These are phyloP conservation scores for Saturnispora silvae DNA, from an alignment of 805 yeast genomes.

Conservation along the genomic window DNA sequence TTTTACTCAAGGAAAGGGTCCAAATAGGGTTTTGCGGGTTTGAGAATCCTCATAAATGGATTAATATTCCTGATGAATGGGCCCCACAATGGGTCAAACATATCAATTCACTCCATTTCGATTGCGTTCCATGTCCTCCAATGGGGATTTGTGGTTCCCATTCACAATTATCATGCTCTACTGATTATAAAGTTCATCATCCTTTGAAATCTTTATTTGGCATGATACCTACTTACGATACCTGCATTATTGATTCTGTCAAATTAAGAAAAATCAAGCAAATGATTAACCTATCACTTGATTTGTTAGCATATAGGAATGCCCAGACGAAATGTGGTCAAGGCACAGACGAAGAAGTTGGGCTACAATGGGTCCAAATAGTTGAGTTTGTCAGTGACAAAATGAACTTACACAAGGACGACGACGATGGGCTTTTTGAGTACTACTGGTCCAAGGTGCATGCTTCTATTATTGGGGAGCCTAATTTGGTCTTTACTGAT, in stretches of 20 bases:
- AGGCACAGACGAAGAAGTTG: slow-evolving; percentile 25
- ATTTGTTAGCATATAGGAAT: slow-evolving; percentile 57
- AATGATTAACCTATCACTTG: slow-evolving; percentile 55
- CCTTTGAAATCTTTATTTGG: slow-evolving; percentile 48
- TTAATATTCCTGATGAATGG: not conserved
- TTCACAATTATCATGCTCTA: slow-evolving; percentile 57
- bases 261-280: slow-evolving; percentile 60
- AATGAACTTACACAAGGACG: slow-evolving; percentile 22
- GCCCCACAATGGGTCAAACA: slow-evolving; percentile 18
- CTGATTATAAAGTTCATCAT: slow-evolving; percentile 45
- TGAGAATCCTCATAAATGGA: slow-evolving; percentile 29
- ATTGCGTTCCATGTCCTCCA: slow-evolving; percentile 71
- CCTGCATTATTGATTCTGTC: slow-evolving; percentile 68
- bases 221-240: slow-evolving; percentile 48
- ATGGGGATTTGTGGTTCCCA: slow-evolving; percentile 67
- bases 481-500: slow-evolving; percentile 14
- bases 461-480: slow-evolving; percentile 10
- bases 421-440: slow-evolving; percentile 15
- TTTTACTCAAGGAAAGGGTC: slow-evolving; percentile 44
- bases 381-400: slow-evolving; percentile 44
- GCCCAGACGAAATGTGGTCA: slow-evolving; percentile 40
- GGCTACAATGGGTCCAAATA: slow-evolving; percentile 53
- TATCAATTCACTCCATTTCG: slow-evolving; percentile 44
- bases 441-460: slow-evolving; percentile 21
- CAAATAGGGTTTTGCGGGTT: slow-evolving; percentile 70